These are phyloP conservation scores for Psilocybe tampanensis DNA, from an alignment of 768 basidiomycete species.

Conservation along the genomic window DNA sequence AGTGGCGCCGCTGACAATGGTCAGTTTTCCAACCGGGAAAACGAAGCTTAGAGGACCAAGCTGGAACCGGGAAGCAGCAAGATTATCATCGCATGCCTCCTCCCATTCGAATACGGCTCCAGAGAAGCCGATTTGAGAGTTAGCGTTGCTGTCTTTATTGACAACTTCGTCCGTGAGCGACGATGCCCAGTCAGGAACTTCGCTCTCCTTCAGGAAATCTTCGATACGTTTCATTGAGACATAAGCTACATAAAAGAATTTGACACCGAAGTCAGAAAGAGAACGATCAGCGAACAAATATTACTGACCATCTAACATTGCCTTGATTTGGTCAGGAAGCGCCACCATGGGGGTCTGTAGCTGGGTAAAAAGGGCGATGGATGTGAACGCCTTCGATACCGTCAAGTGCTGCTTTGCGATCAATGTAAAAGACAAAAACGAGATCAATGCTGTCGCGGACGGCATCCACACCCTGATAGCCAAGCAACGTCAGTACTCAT, in stretches of 20 bases:
- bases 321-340: constrained; percentile 64
- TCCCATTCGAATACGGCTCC: constrained; percentile 64
- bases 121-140: constrained; percentile 48
- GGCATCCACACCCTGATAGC: constrained; percentile 70
- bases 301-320: constrained; percentile 57
- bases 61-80: constrained; percentile 43
- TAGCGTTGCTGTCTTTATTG: constrained; percentile 4
- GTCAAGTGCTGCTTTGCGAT: constrained; percentile 67
- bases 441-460: constrained; percentile 62
- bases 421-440: constrained; percentile 70
- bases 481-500: neutral
- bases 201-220: constrained; percentile 68
- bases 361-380: constrained; percentile 75
- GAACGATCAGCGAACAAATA: neutral
- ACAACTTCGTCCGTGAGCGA: constrained; percentile 44
- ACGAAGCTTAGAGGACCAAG: constrained; percentile 58
- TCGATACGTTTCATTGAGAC: constrained; percentile 86
- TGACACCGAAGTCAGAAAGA: constrained; percentile 11
- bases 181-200: constrained; percentile 80
- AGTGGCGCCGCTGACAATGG: constrained; percentile 65
- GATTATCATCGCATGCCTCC: constrained; percentile 27
- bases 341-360: constrained; percentile 69
- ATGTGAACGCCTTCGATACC: constrained; percentile 80
- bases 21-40: constrained; percentile 61
- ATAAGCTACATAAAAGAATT: constrained; percentile 45